phyloP scores from a whole-genome alignment of 805 yeast genomes.

The Myxozyma mucilagina region DNA sequence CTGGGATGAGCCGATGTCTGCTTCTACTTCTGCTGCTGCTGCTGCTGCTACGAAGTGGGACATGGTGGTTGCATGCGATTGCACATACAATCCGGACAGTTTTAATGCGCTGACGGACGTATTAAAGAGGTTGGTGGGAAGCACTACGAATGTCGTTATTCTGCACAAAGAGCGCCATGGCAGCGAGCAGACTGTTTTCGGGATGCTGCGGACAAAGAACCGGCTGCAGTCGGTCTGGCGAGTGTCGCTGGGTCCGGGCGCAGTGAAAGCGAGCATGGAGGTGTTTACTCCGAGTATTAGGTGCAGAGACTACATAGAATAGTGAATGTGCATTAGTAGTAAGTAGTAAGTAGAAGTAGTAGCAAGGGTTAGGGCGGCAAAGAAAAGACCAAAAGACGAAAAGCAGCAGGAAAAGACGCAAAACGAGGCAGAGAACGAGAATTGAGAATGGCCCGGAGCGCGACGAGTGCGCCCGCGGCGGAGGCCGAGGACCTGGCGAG shows the following conservation, averaged over 20 bases:
- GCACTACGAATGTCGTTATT: constrained; percentile 34
- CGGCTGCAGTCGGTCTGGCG: constrained; percentile 8
- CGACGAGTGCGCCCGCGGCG: not conserved
- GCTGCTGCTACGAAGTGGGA: constrained; percentile 42
- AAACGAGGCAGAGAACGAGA: too few species aligned
- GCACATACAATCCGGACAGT: constrained; percentile 47
- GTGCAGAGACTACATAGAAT: not conserved
- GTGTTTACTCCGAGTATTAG: not conserved
- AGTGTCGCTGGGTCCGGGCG: constrained; percentile 2
- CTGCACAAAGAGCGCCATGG: constrained; percentile 40
- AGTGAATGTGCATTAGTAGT: too few species aligned
- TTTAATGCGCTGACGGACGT: constrained; percentile 43
- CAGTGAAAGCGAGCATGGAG: constrained; percentile 9
- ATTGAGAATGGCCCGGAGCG: too few species aligned
- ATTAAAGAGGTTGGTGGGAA: constrained; percentile 26
- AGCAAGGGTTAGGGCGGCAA: not conserved
- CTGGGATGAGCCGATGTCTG: constrained; percentile 40
- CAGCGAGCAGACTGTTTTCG: constrained; percentile 24
- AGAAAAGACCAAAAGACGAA: not conserved
- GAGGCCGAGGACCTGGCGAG: constrained; percentile 17
- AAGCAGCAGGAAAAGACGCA: too few species aligned
- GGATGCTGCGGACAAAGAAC: constrained; percentile 21
- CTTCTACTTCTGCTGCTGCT: constrained; percentile 16
- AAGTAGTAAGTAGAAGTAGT: not conserved
- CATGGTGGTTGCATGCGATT: constrained; percentile 45